Conservation (phyloP, 345 rosid genomes). For the Lepidium aucheri region DNA sequence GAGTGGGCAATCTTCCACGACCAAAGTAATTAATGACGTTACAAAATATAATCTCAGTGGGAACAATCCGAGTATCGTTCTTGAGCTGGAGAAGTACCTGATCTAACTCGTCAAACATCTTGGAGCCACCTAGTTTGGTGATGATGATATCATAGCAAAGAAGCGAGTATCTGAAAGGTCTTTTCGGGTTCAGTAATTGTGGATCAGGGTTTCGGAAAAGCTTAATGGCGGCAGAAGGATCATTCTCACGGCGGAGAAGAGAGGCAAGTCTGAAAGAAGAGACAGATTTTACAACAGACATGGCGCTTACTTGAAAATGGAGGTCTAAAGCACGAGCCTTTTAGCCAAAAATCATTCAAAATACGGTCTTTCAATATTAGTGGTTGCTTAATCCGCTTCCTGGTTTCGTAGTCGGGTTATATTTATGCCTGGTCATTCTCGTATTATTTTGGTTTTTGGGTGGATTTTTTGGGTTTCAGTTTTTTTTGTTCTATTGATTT, state of each 20-base stretch:
- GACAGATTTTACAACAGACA: conserved; percentile 30
- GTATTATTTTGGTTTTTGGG: too few species aligned
- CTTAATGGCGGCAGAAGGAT: conserved; percentile 51
- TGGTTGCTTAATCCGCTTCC: too few species aligned
- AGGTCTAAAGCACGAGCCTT: too few species aligned
- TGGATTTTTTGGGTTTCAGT: too few species aligned
- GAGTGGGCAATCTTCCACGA: conserved; percentile 37
- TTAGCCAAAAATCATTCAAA: too few species aligned
- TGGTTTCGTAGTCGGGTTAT: too few species aligned
- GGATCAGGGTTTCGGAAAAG: conserved; percentile 51
- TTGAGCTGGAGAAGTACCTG: conserved; percentile 52
- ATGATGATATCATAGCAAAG: conserved; percentile 71
- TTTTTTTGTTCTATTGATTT: too few species aligned
- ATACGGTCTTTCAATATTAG: too few species aligned
- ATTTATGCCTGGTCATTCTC: too few species aligned
- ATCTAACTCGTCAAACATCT: conserved; percentile 64
- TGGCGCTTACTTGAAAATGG: not conserved
- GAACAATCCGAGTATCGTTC: conserved; percentile 34
- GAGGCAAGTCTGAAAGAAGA: conserved; percentile 59
- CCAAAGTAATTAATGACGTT: conserved; percentile 50
- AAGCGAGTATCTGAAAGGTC: conserved; percentile 44
- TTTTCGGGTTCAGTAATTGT: not conserved
- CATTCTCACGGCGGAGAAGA: conserved; percentile 60
- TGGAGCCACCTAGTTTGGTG: conserved; percentile 69
- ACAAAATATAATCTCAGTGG: conserved; percentile 58